A percentile compares a stretch with the other conserved stretches of the same genome.
Conservation (phyloP, 129 eudicot species). For the Chrysanthemum lavandulifolium region DNA sequence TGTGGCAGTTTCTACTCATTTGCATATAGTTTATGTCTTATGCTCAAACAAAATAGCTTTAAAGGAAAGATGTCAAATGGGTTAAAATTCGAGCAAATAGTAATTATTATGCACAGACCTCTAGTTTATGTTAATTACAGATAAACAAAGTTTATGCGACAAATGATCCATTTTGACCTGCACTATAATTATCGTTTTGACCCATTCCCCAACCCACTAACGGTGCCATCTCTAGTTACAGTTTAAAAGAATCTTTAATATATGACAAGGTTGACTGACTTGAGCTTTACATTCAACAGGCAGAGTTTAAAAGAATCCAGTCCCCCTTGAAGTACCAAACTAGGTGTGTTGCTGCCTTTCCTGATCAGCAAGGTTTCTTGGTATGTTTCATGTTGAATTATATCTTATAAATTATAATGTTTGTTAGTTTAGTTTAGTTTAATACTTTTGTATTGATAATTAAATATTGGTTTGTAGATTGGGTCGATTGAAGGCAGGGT, state of each 20-base stretch:
- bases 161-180: neutral
- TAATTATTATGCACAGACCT: neutral
- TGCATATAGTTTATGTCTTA: neutral
- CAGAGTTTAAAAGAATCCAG: slow-evolving; percentile 73
- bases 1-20: neutral
- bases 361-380: slow-evolving; percentile 94
- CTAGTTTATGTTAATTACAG: neutral
- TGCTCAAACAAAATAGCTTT: neutral
- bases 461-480: slow-evolving; percentile 46
- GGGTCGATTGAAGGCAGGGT: slow-evolving; percentile 99
- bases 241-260: neutral
- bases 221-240: neutral
- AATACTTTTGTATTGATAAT: slow-evolving; percentile 11
- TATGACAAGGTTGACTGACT: neutral
- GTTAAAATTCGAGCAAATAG: neutral
- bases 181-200: neutral
- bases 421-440: neutral
- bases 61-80: neutral
- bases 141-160: neutral
- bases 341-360: slow-evolving; percentile 95
- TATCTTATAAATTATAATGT: neutral
- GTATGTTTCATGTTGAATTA: slow-evolving; percentile 35
- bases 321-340: slow-evolving; percentile 96
- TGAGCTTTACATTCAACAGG: slow-evolving; percentile 36
- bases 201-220: neutral